Evolutionary conservation across 169 alveolate species (phyloP), one percentile per base, ranked within the genome.

Genomic region (Plasmodium inui): DNA sequence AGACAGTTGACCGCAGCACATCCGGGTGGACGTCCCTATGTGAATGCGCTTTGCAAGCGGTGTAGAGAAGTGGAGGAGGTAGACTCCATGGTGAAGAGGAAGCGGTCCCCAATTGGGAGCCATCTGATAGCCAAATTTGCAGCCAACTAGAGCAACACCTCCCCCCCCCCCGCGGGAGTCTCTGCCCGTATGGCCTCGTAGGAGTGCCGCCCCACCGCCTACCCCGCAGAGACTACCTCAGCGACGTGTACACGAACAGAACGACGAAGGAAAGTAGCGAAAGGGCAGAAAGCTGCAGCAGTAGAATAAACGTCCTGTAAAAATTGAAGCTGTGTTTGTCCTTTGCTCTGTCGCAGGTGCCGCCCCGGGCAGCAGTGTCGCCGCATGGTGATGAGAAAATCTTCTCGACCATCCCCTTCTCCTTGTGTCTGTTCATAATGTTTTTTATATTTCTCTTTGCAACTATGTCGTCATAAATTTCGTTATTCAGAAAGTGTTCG

Each of bases 361-460:
- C 5, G 57, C 0, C 57, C 0, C 12, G 57, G 53, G 57, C n/a
- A 46, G n/a, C n/a, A 2, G 5, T 46, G 57, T 12, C 57, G 12
- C 57, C 34, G n/a, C 79, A 70, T 30, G 79, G 6, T 28, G 79
- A 9, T 19, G 74, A 70, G 19, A 30, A 70, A 3, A 30, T 79
- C 17, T 17, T 79, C 57, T 79, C 17, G 22, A 79, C 85, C 46
- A 44, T 34, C 12, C 57, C 57, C 32, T 9, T 4, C 46, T 10
- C 44, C 44, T 61, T 70, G 22, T 61, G 50, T 72, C 61, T 71
- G 37, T 74, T 85, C 39, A 28, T 26, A 17, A 44, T 46, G 2
- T 78, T 88, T 88, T 88, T 50, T 9, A 88, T 88, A 88, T 88
- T 88, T 72, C 94, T 88, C 71, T 88, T 76, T 37, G 85, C 22